These are phyloP conservation scores for Castanea sativa DNA, from an alignment of 306 rosid species.

Conservation along the genomic window DNA sequence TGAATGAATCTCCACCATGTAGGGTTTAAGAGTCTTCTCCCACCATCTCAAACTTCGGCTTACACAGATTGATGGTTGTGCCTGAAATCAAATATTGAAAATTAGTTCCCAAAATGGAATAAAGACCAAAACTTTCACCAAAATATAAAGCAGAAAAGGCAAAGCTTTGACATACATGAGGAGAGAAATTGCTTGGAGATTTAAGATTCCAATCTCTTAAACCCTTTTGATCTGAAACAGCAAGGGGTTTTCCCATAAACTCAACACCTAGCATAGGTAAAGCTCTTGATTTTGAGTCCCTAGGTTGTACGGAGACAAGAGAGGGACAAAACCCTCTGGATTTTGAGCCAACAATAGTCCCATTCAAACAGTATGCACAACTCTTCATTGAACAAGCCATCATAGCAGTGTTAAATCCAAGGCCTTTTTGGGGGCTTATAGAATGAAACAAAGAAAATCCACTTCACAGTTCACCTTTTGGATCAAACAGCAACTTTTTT, in stretches of 20 bases:
- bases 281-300: conserved; percentile 24
- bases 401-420: not conserved
- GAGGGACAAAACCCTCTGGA: conserved; percentile 28
- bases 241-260: conserved; percentile 41
- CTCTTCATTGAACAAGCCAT: conserved; percentile 46
- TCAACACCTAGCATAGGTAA: conserved; percentile 29
- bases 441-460: conserved; percentile 25
- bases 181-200: conserved; percentile 24
- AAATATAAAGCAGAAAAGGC: not conserved
- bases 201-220: conserved; percentile 27
- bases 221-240: conserved; percentile 34
- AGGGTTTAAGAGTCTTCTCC: conserved; percentile 63
- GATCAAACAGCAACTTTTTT: not conserved
- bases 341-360: conserved; percentile 30
- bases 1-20: conserved; percentile 73
- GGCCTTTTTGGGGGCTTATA: not conserved
- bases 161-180: conserved; percentile 39
- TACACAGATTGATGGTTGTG: conserved; percentile 52
- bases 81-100: conserved; percentile 33
- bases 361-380: conserved; percentile 34
- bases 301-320: conserved; percentile 1
- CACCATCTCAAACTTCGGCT: conserved; percentile 69
- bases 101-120: not conserved
- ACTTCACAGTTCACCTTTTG: conserved; percentile 9
- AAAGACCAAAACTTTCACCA: not conserved